Percentiles rank a stretch among this genome's conserved stretches.
These are phyloP conservation scores for Pleurotus tuoliensis DNA, from an alignment of 768 basidiomycete genomes.

Conservation along the genomic window DNA sequence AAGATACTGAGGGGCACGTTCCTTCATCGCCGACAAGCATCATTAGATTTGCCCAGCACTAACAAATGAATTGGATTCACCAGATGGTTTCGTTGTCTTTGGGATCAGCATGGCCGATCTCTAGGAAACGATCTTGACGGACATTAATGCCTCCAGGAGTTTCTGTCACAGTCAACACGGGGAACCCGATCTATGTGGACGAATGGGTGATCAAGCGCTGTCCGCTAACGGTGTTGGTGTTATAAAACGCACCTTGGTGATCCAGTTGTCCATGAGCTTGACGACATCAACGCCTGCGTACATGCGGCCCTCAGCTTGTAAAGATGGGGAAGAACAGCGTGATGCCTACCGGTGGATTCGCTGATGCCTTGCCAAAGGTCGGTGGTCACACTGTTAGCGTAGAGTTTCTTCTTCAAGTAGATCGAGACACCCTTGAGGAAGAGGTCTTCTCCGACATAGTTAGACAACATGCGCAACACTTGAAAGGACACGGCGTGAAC, in stretches of 20 bases:
- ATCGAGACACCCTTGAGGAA: slow-evolving; percentile 88
- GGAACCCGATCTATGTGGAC: slow-evolving; percentile 62
- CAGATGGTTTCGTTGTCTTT: slow-evolving; percentile 89
- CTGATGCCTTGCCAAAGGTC: slow-evolving; percentile 88
- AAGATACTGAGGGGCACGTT: slow-evolving; percentile 76
- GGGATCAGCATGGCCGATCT: slow-evolving; percentile 72
- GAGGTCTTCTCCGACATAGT: slow-evolving; percentile 82
- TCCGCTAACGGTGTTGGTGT: no score
- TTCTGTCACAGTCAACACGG: slow-evolving; percentile 85
- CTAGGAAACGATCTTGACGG: slow-evolving; percentile 89
- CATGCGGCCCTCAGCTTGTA: no score
- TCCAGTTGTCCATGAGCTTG: slow-evolving; percentile 89
- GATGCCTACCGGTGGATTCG: slow-evolving; percentile 53
- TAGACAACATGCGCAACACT: slow-evolving; percentile 93
- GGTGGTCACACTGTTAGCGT: slow-evolving; percentile 77
- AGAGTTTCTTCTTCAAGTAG: slow-evolving; percentile 87
- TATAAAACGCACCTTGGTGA: slow-evolving; percentile 56
- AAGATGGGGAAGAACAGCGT: not conserved
- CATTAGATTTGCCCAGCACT: not conserved
- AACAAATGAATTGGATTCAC: slow-evolving; percentile 30
- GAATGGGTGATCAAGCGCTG: no score
- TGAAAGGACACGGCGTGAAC: not conserved
- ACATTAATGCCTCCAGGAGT: slow-evolving; percentile 65
- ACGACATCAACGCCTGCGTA: slow-evolving; percentile 59
- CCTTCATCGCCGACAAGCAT: slow-evolving; percentile 35